Percentiles rank a stretch among this genome's conserved stretches.
Evolutionary conservation across 345 rosid species (phyloP).

Genomic region (Aquilaria sinensis): DNA sequence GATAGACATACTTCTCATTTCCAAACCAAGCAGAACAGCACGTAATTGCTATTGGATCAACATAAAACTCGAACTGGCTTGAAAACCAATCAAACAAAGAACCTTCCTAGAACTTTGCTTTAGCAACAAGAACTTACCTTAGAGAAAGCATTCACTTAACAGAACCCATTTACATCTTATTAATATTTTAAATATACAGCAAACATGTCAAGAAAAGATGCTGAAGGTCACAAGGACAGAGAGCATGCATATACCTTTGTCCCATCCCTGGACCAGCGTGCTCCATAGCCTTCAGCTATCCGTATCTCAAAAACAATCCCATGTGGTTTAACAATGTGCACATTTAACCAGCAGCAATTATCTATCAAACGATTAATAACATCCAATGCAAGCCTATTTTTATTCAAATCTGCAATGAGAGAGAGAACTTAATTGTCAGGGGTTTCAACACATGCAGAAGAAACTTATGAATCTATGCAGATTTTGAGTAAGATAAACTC

Average conservation of each 20-base stretch:
- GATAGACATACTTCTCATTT: too few species aligned
- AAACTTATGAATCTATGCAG: too few species aligned
- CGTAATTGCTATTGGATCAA: too few species aligned
- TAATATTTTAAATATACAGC: neutral
- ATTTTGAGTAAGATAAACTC: too few species aligned
- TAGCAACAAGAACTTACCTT: neutral
- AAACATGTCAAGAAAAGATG: neutral
- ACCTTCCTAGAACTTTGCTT: neutral
- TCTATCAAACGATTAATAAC: conserved; percentile 30
- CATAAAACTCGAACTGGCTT: neutral
- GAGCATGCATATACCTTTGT: conserved; percentile 38
- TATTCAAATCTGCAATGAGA: conserved; percentile 36
- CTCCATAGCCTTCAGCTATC: conserved; percentile 60
- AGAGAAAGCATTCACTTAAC: neutral
- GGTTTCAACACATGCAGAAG: too few species aligned
- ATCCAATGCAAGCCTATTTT: conserved; percentile 51
- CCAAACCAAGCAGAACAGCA: too few species aligned
- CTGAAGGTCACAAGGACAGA: neutral
- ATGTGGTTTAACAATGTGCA: conserved; percentile 56
- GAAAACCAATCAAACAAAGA: neutral
- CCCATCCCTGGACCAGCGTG: conserved; percentile 73
- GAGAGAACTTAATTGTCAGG: neutral
- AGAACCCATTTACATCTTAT: neutral
- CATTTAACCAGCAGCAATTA: conserved; percentile 59
- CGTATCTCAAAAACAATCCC: conserved; percentile 71